These are phyloP conservation scores for Botrytis tulipae DNA, from an alignment of 2,329 filamentous ascomycete species.

Conservation along the genomic window DNA sequence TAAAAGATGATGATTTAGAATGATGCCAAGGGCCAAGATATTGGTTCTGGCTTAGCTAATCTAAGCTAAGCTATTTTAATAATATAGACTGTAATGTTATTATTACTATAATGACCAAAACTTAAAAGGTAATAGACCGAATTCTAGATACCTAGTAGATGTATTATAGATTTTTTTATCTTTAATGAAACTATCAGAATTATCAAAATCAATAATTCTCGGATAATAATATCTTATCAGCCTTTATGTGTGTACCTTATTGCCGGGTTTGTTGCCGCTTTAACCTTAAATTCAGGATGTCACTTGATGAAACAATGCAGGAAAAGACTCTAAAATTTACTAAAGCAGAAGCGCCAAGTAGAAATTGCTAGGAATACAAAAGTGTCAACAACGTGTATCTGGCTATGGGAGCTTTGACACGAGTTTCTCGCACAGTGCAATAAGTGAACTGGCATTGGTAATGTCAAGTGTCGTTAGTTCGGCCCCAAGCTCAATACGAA, in stretches of 20 bases:
- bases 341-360: neutral
- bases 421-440: neutral
- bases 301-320: neutral
- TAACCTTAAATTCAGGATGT: neutral
- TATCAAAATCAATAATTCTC: no score
- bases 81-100: no score
- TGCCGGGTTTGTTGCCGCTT: neutral
- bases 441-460: neutral
- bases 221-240: no score
- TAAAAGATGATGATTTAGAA: no score
- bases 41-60: no score
- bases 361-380: neutral
- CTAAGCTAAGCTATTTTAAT: no score
- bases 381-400: neutral
- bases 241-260: neutral
- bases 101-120: no score
- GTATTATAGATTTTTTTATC: no score
- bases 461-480: neutral
- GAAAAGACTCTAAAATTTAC: neutral
- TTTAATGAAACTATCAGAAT: no score
- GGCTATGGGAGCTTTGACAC: neutral
- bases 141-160: no score
- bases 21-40: no score
- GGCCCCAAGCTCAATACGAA: conserved; percentile 42
- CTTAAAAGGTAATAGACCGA: no score